These are phyloP conservation scores for Prunus padus DNA, from an alignment of 306 rosid genomes.

Conservation along the genomic window DNA sequence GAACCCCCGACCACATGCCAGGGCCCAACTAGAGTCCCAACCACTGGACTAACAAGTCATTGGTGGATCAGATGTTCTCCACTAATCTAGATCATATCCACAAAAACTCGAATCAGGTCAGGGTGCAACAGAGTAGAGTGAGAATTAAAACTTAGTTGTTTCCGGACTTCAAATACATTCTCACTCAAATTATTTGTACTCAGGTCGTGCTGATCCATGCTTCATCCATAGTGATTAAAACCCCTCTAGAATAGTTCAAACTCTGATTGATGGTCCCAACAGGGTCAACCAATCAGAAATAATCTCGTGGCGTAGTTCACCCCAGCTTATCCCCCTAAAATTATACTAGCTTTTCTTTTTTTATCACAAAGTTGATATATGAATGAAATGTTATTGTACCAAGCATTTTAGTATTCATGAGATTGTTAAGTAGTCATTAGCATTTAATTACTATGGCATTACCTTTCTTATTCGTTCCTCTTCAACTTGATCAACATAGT, in stretches of 20 bases:
- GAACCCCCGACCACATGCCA: no score
- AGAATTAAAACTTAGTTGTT: background rate
- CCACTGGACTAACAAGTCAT: no score
- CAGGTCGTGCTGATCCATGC: background rate
- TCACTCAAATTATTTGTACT: background rate
- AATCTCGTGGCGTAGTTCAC: background rate
- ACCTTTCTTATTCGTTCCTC: conserved; percentile 88
- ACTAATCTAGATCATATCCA: background rate
- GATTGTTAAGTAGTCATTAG: background rate
- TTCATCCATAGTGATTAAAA: background rate
- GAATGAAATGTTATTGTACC: background rate
- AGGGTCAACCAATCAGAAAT: background rate
- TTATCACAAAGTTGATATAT: background rate
- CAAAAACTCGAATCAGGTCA: background rate
- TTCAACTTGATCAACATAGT: conserved; percentile 67
- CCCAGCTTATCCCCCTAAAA: background rate
- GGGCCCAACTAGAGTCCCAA: no score
- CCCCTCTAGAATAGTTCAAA: background rate
- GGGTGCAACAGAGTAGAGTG: background rate
- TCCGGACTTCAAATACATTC: background rate
- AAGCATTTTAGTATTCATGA: background rate
- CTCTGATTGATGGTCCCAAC: background rate
- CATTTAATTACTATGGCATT: conserved; percentile 9
- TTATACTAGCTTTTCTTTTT: background rate
- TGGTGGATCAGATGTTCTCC: background rate